Base-by-base conservation (phyloP, 371 early-diverging fungal genomes). In the Fennellomyces sp. region DNA sequence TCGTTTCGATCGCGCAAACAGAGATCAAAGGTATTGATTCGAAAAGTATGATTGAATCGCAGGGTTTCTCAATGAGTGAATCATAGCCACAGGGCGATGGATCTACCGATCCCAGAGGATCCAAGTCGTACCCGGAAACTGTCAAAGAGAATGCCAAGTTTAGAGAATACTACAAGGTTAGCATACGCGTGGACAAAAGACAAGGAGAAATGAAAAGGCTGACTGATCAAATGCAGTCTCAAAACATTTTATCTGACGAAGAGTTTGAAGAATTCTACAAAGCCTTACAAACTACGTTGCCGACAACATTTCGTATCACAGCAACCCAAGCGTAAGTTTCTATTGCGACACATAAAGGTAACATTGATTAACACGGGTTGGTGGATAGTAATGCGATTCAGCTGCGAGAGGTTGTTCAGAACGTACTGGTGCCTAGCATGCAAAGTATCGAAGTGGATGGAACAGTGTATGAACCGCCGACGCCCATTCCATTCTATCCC, bases 261-360 rank as follows among this genome's bases (percentile, higher is more conserved):
- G 97, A 97, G 72, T 96, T 90, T 82, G 85, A 86, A 4, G 56
- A 61, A 47, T 90, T 94, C 61, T 84, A 89, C 67, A 73, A 80
- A 27, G 56, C 69, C 6, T 78, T 93, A 67, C 76, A 85, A 68
- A 78, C 71, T 29, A 74, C 82, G 25, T 82, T 98, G 45, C 99
- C 99, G 8, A 90, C 91, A 33, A 90, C 93, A 29, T 98, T 96
- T 74, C 86, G 99, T 58, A 89, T 98, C 65, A 94, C 97, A 1
- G 97, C 95, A 19, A 92, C 90, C 35, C 81, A 93, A 68, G 76
- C 82, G 91, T 89, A 69, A 56, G 75, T 68, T 64, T n/a, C 19
- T 21, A 36, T 23, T n/a, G n/a, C n/a, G n/a, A 30, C 28, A 8
- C 54, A 19, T 45, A 33, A 29, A n/a, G 52, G 31, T 45, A 65